Evolutionary conservation across 345 rosid species (phyloP), one percentile per base, ranked within the genome.

Genomic region (Pistacia vera): DNA sequence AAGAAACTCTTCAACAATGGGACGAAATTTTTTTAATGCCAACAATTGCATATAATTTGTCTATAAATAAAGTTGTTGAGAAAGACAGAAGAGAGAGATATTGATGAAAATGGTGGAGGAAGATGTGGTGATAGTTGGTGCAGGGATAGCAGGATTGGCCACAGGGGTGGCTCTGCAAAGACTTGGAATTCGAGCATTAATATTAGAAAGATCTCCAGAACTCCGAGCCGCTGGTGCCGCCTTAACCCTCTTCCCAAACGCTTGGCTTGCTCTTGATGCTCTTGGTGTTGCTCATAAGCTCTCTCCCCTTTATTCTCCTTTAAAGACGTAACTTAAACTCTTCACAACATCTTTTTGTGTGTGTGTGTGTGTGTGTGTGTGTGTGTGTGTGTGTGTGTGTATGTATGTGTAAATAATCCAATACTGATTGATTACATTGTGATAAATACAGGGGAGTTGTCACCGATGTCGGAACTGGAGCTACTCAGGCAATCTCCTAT

Each of bases 281-380:
- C 84, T 88, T 36, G 83, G 84, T 5, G 80, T 83, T 57, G 77
- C 82, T n/a, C 81, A 79, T 63, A 83, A 80, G 74, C 87, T 88
- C 25, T 20, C 35, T 57, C 13, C 74, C 18, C 9, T 20, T 56
- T 70, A 70, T 20, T 10, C 18, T 20, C 52, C 74, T 38, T 0
- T 33, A 4, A 11, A 71, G 5, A n/a, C 52, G 63, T 57, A 70
- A 60, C 8, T 5, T 41, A 1, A 41, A 41, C 46, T 41, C 41
- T 41, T 5, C 33, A 3, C 13, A 60, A 22, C 5, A 30, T 30
- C 0, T 30, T 30, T 57, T 56, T 20, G 10, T 22, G 25, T 22
- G 25, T 22, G 25, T 22, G 25, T 22, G 25, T 22, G 25, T 22
- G 0, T 22, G 25, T 22, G 0, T 22, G 25, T 22, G 25, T 22